phyloP scores from a whole-genome alignment of 2,329 filamentous ascomycete genomes.

The Elsinoe batatas region DNA sequence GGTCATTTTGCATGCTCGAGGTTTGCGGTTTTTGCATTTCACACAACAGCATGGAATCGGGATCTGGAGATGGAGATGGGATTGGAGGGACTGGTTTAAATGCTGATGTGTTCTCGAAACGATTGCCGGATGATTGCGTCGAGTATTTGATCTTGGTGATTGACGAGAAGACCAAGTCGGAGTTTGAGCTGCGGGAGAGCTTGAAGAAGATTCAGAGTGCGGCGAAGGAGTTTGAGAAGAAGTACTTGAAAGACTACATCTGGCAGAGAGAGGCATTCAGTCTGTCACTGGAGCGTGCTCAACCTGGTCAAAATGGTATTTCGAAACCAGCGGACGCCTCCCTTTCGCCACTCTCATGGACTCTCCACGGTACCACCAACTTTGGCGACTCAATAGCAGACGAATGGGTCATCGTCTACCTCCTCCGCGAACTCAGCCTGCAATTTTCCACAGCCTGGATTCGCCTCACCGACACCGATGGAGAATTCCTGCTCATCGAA shows the following conservation, averaged over 20 bases:
- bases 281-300: slow-evolving; percentile 42
- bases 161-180: slow-evolving; percentile 41
- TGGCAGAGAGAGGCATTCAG: slow-evolving; percentile 79
- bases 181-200: slow-evolving; percentile 49
- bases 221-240: slow-evolving; percentile 52
- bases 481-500: slow-evolving; percentile 91
- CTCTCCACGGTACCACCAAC: slow-evolving; percentile 63
- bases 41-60: neutral
- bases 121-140: slow-evolving; percentile 71
- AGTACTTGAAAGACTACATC: slow-evolving; percentile 73
- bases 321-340: neutral
- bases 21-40: neutral
- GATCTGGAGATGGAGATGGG: neutral
- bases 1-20: neutral
- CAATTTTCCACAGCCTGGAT: slow-evolving; percentile 68
- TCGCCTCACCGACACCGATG: slow-evolving; percentile 75
- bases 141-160: slow-evolving; percentile 75
- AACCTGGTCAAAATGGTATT: neutral
- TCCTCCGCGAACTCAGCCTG: slow-evolving; percentile 71
- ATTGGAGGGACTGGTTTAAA: slow-evolving; percentile 8
- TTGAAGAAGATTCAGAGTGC: slow-evolving; percentile 65
- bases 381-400: slow-evolving; percentile 94
- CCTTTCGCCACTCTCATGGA: slow-evolving; percentile 18
- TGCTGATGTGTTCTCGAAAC: slow-evolving; percentile 44
- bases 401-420: slow-evolving; percentile 91